Evolutionary conservation across 306 rosid species (phyloP).

Genomic region (Lathyrus oleraceus): DNA sequence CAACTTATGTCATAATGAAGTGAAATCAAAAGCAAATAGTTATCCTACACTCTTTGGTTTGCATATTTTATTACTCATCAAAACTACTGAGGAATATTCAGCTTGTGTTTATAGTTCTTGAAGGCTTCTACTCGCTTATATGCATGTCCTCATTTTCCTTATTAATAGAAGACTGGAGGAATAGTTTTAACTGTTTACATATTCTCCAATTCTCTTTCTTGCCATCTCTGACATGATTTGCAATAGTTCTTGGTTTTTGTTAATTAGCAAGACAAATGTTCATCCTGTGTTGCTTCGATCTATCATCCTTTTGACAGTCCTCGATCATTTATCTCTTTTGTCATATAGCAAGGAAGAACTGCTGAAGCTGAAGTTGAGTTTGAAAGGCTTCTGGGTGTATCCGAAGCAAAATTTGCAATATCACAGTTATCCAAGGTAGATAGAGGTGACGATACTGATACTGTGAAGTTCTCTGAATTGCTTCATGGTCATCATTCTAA

Average conservation of each 20-base stretch:
- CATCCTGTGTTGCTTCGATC: slow-evolving; percentile 9
- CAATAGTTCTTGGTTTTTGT: slow-evolving; percentile 11
- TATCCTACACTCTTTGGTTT: slow-evolving; percentile 1
- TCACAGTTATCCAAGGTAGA: slow-evolving; percentile 72
- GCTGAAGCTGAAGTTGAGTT: slow-evolving; percentile 85
- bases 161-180: not conserved
- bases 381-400: slow-evolving; percentile 81
- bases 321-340: slow-evolving; percentile 26
- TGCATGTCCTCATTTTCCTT: not conserved
- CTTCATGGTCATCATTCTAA: slow-evolving; percentile 78
- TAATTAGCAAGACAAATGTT: not conserved
- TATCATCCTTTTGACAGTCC: slow-evolving; percentile 8
- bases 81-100: slow-evolving; percentile 1
- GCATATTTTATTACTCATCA: slow-evolving; percentile 9
- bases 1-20: not conserved
- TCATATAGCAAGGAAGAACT: slow-evolving; percentile 81
- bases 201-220: not conserved
- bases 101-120: slow-evolving; percentile 10
- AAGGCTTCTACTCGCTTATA: slow-evolving; percentile 14
- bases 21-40: slow-evolving; percentile 14
- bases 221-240: slow-evolving; percentile 1
- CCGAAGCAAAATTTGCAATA: slow-evolving; percentile 86
- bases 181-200: not conserved
- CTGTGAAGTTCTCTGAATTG: slow-evolving; percentile 75
- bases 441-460: slow-evolving; percentile 75